Evolutionary conservation across 306 rosid species (phyloP), one percentile per base, ranked within the genome.

Genomic region (Casuarina cunninghamiana): DNA sequence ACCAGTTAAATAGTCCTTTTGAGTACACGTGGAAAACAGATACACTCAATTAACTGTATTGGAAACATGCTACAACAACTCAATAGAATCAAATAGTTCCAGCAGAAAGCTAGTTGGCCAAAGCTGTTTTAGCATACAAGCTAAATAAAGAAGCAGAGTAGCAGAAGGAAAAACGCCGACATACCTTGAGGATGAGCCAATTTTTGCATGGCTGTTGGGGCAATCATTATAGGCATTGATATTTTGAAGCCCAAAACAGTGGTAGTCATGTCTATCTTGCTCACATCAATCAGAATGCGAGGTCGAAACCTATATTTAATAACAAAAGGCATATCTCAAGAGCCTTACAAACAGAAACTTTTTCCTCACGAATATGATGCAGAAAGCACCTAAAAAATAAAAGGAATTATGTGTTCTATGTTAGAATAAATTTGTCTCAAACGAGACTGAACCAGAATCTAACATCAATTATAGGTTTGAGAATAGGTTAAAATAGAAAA

Each of bases 181-280:
- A 57, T 86, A 91, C 99, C 99, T 78, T 93, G 98, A 66, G 99
- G 98, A 62, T 96, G 99, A 84, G 98, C 99, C 99, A 96, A 93
- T 87, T 96, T 96, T 91, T 96, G 99, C 67, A 96, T 26, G 70
- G 99, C 97, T 49, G 98, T 91, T 37, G 98, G 99, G 51, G 99
- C 99, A 86, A 96, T 71, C 99, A 96, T 96, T 86, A 96, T 96
- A 13, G 99, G 99, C 98, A 96, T 96, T 72, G 99, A 96, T 17
- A 96, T 85, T 78, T 93, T 96, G 94, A 92, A 96, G 57, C 99
- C 99, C 72, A 96, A 78, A 44, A 96, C 92, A 69, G 97, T 91
- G 3, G 99, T 89, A 39, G 91, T 1, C 94, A 91, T 42, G 89
- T 96, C 99, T 80, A 96, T 96, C 91, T 85, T 93, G 89, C 93